Percentiles rank a stretch among this genome's conserved stretches.
Evolutionary conservation across 1,139 yeast genomes (phyloP).

Genomic region (Zygoascus hellenicus): DNA sequence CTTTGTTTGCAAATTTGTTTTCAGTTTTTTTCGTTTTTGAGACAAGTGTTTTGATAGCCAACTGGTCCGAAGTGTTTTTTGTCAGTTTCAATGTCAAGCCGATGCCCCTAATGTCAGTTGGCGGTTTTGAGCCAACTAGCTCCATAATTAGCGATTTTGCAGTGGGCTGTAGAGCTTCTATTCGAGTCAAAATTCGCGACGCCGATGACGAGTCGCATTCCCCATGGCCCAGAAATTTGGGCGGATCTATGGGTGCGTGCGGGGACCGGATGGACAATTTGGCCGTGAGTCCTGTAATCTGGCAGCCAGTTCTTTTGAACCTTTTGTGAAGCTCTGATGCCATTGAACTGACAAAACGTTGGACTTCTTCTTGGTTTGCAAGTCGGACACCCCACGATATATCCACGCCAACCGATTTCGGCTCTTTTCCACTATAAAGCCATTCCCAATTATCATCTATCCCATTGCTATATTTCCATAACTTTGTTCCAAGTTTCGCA

Average conservation of each 20-base stretch:
- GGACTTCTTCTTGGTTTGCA: slow-evolving; percentile 53
- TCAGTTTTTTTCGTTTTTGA: neutral
- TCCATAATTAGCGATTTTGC: slow-evolving; percentile 52
- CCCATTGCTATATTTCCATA: slow-evolving; percentile 60
- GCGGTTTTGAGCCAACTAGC: slow-evolving; percentile 54
- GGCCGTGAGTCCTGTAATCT: slow-evolving; percentile 55
- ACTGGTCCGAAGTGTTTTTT: slow-evolving; percentile 8
- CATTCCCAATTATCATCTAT: slow-evolving; percentile 44
- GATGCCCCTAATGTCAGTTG: slow-evolving; percentile 69
- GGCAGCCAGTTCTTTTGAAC: slow-evolving; percentile 42
- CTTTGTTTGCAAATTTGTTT: slow-evolving; percentile 4
- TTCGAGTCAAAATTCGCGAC: slow-evolving; percentile 55
- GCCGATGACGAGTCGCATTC: slow-evolving; percentile 59
- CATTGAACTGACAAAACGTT: slow-evolving; percentile 52
- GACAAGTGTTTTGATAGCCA: no score
- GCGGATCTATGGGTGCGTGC: slow-evolving; percentile 65
- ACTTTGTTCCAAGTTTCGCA: slow-evolving; percentile 57
- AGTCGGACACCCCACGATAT: slow-evolving; percentile 89
- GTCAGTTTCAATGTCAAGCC: slow-evolving; percentile 60
- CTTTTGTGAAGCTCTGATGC: slow-evolving; percentile 56
- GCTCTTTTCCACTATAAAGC: slow-evolving; percentile 44
- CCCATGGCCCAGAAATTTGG: slow-evolving; percentile 83
- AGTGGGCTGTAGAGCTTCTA: slow-evolving; percentile 57
- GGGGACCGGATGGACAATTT: slow-evolving; percentile 58
- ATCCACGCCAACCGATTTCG: slow-evolving; percentile 82